Conservation (phyloP, 306 rosid genomes). For the Dryas octopetala region DNA sequence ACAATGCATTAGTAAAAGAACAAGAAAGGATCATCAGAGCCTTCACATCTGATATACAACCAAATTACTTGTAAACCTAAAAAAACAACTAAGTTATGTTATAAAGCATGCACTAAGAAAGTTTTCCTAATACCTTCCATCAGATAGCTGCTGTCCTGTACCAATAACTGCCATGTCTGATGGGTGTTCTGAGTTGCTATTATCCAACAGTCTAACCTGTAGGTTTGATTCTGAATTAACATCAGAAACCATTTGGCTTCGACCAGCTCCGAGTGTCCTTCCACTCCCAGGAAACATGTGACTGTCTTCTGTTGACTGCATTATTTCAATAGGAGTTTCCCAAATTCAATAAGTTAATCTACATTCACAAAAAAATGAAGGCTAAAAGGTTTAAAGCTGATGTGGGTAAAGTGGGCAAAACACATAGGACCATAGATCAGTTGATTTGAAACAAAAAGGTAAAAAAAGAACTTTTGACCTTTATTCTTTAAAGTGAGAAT, state of each 20-base stretch:
- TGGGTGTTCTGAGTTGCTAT: slow-evolving; percentile 41
- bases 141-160: slow-evolving; percentile 49
- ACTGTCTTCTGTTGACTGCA: slow-evolving; percentile 17
- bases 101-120: slow-evolving; percentile 23
- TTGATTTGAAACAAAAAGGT: slow-evolving; percentile 12
- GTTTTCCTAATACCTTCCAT: slow-evolving; percentile 60
- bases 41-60: not conserved
- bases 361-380: slow-evolving; percentile 3
- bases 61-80: not conserved
- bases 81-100: slow-evolving; percentile 4
- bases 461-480: slow-evolving; percentile 1
- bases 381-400: slow-evolving; percentile 1
- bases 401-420: not conserved
- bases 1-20: not conserved
- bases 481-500: not conserved
- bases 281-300: slow-evolving; percentile 82
- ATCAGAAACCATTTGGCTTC: slow-evolving; percentile 51
- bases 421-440: slow-evolving; percentile 10
- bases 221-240: slow-evolving; percentile 66
- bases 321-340: not conserved
- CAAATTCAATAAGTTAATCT: not conserved
- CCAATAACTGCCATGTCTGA: slow-evolving; percentile 39
- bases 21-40: not conserved
- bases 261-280: slow-evolving; percentile 69
- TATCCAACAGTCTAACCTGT: slow-evolving; percentile 81